Percentiles rank a stretch among this genome's conserved stretches.
Conservation (phyloP, 2,329 filamentous ascomycete genomes). For the Triangularia setosa region DNA sequence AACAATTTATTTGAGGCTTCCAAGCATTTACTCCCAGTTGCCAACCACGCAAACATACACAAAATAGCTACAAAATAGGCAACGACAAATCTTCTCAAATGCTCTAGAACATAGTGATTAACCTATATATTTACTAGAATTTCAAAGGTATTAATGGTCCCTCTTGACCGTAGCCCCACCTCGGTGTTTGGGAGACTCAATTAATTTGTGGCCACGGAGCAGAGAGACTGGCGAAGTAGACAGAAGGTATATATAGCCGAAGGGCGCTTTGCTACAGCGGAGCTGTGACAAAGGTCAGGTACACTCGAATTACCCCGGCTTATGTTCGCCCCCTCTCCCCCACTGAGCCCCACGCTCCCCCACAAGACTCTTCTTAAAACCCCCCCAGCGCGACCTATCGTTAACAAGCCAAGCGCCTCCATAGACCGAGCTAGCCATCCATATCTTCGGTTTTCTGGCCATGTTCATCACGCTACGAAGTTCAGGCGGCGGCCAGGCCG, state of each 20-base stretch:
- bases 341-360: not conserved
- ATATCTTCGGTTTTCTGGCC: not conserved
- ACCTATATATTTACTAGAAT: too few relatives aligned
- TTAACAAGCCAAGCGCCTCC: not conserved
- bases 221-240: too few relatives aligned
- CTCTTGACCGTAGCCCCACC: too few relatives aligned
- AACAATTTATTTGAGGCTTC: not conserved
- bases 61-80: too few relatives aligned
- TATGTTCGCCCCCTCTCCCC: not conserved
- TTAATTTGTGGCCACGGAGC: not conserved
- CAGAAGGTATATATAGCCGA: too few relatives aligned
- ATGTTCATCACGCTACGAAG: slow-evolving; percentile 11
- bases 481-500: slow-evolving; percentile 1
- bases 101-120: too few relatives aligned
- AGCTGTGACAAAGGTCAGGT: not conserved
- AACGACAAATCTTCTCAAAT: too few relatives aligned
- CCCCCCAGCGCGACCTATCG: not conserved
- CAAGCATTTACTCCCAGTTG: not conserved
- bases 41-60: too few relatives aligned
- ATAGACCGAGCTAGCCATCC: too few relatives aligned
- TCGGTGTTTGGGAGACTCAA: not conserved
- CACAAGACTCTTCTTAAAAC: not conserved
- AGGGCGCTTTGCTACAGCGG: too few relatives aligned
- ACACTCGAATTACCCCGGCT: not conserved
- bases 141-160: too few relatives aligned